Evolutionary conservation across 2,329 filamentous ascomycete genomes (phyloP), one percentile per base, ranked within the genome.

Genomic region (Akanthomyces dipterigenus): DNA sequence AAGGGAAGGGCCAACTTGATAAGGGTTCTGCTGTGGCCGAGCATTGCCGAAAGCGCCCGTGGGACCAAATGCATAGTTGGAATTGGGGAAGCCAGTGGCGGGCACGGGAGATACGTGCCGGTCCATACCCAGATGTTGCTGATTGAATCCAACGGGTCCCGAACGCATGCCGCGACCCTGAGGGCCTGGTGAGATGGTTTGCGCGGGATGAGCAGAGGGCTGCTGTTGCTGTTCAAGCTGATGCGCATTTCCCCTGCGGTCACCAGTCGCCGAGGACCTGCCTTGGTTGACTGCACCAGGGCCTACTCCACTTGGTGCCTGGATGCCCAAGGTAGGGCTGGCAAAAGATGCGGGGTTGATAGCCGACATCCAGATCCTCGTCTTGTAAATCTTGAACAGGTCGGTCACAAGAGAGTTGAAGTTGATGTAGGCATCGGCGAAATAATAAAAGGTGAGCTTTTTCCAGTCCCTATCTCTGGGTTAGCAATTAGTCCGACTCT

Each of bases 361-460:
- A 4, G 95, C 95, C 5, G 93, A 98, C 91, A 99, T 96, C 95
- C 95, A 99, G 69, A 99, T 99, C 68, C 96, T 87, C 24, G 93
- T 96, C 80, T 99, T 99, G 82, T 98, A 99, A 64, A 98, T 93
- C 77, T 98, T 98, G 83, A 98, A 99, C 14, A 99, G 82, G 72
- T 99, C 95, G 0, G 93, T 96, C 58, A 99, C 95, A 18, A 99
- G 85, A 2, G 91, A 91, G 73, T 99, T 99, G 82, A 99, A 99
- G 77, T 98, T 98, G 80, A 99, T 96, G 73, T 99, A 99, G 0
- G 91, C 87, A 71, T 97, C 93, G 59, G 95, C 93, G 72, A 97
- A 99, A 77, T 98, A 99, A 78, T 97, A 99, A 76, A 98, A 98
- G 0, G 96, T 99, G 61, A 99, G 79, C 74, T 99, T 99, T 77